Conservation (phyloP, 805 yeast species). For the Candida railenensis region DNA sequence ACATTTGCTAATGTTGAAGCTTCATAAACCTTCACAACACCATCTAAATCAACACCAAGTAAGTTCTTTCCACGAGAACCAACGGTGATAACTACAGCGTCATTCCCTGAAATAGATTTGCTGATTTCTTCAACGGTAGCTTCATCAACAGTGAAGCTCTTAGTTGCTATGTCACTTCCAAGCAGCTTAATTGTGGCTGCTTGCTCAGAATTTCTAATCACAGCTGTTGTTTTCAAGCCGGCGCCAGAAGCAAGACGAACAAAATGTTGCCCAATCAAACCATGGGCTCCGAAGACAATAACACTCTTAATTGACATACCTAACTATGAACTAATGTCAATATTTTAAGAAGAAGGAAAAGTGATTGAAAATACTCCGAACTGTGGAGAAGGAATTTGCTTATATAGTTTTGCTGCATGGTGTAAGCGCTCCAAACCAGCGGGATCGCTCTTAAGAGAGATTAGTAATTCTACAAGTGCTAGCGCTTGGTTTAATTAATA, state of each 20-base stretch:
- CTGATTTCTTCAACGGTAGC: constrained; percentile 33
- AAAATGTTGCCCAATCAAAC: constrained; percentile 53
- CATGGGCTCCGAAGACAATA: constrained; percentile 58
- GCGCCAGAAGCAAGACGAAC: constrained; percentile 30
- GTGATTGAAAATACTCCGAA: no score
- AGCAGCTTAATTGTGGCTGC: constrained; percentile 33
- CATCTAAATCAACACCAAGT: constrained; percentile 59
- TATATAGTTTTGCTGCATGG: no score
- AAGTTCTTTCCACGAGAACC: constrained; percentile 61
- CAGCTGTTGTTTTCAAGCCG: constrained; percentile 32
- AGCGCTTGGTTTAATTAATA: neutral
- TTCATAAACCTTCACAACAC: constrained; percentile 56
- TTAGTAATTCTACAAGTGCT: no score
- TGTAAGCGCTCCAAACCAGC: no score
- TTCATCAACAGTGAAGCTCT: constrained; percentile 38
- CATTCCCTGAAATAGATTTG: constrained; percentile 42
- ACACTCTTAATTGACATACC: constrained; percentile 7
- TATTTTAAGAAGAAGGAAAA: no score
- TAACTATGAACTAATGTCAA: neutral
- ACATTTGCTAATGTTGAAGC: constrained; percentile 47
- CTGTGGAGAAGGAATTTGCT: no score
- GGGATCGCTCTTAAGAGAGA: no score
- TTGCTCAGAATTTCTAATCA: constrained; percentile 49
- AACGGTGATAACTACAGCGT: constrained; percentile 59
- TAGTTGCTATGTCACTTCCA: constrained; percentile 33